Conservation (phyloP, 2,329 filamentous ascomycete species). For the Karstenula rhodostoma region DNA sequence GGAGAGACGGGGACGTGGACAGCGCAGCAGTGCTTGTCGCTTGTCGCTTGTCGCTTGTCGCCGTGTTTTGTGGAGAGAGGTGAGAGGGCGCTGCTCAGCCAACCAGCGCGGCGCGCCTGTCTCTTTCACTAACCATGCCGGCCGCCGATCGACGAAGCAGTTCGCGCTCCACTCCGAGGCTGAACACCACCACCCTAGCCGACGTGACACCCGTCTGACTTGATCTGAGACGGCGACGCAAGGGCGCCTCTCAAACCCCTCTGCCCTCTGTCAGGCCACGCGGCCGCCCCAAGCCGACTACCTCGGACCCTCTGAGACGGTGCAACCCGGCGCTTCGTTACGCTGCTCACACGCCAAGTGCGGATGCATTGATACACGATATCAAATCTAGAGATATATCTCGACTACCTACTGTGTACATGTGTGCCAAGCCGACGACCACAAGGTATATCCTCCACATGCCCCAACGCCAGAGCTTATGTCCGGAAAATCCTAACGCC, state of each 20-base stretch:
- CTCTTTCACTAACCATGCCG: neutral
- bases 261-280: neutral
- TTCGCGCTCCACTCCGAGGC: neutral
- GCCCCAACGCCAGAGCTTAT: neutral
- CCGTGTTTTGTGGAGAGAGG: slow-evolving; percentile 30
- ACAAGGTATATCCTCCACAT: neutral
- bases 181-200: neutral
- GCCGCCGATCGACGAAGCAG: slow-evolving; percentile 1
- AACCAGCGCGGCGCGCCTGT: neutral
- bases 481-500: slow-evolving; percentile 49
- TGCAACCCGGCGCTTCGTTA: neutral
- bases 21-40: slow-evolving; percentile 34
- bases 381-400: neutral
- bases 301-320: neutral
- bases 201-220: slow-evolving; percentile 2
- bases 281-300: neutral
- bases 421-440: neutral
- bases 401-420: no score
- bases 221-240: neutral
- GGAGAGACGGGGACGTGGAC: slow-evolving; percentile 27
- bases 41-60: slow-evolving; percentile 6
- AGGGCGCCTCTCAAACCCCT: neutral
- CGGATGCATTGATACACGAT: neutral
- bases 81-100: slow-evolving; percentile 20
- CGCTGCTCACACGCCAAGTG: neutral